Base-by-base conservation (phyloP, 2,329 filamentous ascomycete genomes). In the Xylariaceae sp. region DNA sequence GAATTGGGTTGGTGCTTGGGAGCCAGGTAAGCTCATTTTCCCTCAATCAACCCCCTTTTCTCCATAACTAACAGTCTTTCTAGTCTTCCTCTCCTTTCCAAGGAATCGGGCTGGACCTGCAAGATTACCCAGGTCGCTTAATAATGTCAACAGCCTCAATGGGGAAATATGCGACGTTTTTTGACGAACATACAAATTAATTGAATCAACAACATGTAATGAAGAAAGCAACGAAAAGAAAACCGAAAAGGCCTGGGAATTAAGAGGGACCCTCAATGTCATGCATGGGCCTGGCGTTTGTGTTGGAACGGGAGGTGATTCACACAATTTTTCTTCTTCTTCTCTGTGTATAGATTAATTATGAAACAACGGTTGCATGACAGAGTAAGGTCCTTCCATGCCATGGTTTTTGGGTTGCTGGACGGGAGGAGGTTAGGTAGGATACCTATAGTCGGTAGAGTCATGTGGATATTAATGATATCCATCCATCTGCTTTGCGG, bases 1-100 rank as follows among this genome's bases (percentile, higher is more conserved):
- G 95, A 99, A 78, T 78, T 99, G 69, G 94, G 94, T 45, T 99
- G 94, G 94, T 97, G 93, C 78, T 81, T 99, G 71, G 94, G 94
- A 74, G 94, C 94, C 65, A 96, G 91, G 90, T 94, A 80, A 78
- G 87, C 71, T 58, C 23, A 18, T 30, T 55, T 51, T 55, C 45
- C 34, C 11, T 34, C 47, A 2, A 30, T 23, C 18, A 15, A 48
- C 34, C 34, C 6, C 52, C 59, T 52, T 30, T 10, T 30, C 8
- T 17, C 55, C 55, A 11, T 54, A 69, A 64, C 76, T 82, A 75
- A 81, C 68, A 37, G 5, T 55, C 56, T 23, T 48, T 57, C 17
- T 61, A 96, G 92, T 82, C 80, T 97, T 68, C 93, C 92, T 42
- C 81, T 97, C 49, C 80, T 97, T 61, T 87, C 85, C 66, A 82